Evolutionary conservation across 139 green algal genomes (phyloP), one percentile per base, ranked within the genome.

Genomic region (Closterium sp.): DNA sequence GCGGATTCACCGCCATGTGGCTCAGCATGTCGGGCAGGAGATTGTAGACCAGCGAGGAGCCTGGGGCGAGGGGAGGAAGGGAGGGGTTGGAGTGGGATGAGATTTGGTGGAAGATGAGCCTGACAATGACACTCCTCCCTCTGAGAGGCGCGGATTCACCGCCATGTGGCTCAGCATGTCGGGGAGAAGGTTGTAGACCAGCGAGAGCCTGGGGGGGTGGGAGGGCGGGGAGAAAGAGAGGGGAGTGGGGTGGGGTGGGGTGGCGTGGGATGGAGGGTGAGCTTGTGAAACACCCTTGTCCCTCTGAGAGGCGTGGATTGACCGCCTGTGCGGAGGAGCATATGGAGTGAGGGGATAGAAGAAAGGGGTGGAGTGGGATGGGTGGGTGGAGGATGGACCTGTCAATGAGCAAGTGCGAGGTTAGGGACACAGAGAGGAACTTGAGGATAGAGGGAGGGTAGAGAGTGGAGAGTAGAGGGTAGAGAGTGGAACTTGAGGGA

Each of bases 151-250:
- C 2, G 24, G 10, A 27, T 86, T 38, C 13, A 19, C 3, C n/a
- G 93, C 96, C 70, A 98, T 94, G 88, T 89, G 94, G 84, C 92
- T 96, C 70, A 99, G 95, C 87, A 99, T 97, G 93, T 99, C 98
- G 24, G 97, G 97, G 89, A 99, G 94, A 92, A 99, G 95, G 95
- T 98, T 98, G 95, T 98, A 98, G 70, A 99, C 96, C 11, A 97
- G 97, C 92, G 95, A 97, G 88, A 96, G 93, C 92, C 92, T 93
- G 92, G 87, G 90, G 94, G 79, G 92, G 97, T 97, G 89, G 99
- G 94, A 93, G 99, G 95, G 95, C 98, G 50, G 99, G 95, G 88
- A 99, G 97, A 99, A 98, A 27, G 97, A 97, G 89, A 99, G 94
- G 93, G n/a, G n/a, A n/a, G n/a, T n/a, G n/a, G n/a, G n/a, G n/a